A percentile compares a stretch with the other conserved stretches of the same genome.
phyloP scores from a whole-genome alignment of 257 asterid genomes.

The Nyctanthes arbortristis region DNA sequence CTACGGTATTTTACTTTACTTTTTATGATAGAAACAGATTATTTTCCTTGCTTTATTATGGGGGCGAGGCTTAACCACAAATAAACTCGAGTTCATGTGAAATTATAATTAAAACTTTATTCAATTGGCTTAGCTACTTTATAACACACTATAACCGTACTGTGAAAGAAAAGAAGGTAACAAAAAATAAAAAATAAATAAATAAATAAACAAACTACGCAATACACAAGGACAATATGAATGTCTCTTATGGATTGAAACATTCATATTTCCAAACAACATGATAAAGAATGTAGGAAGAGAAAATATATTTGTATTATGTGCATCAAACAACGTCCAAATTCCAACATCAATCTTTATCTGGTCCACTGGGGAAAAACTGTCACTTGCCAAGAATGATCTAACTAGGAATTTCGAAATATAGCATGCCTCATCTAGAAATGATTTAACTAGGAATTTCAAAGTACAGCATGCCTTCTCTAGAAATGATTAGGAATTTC shows the following conservation, averaged over 20 bases:
- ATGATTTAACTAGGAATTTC: neutral
- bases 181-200: neutral
- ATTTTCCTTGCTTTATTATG: neutral
- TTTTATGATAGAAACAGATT: neutral
- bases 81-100: no score
- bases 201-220: neutral
- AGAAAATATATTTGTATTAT: neutral
- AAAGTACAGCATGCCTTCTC: no score
- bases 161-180: neutral
- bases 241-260: neutral
- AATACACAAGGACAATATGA: conserved; percentile 2
- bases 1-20: neutral
- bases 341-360: neutral
- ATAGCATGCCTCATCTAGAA: no score
- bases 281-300: neutral
- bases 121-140: no score
- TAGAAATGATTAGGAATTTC: neutral
- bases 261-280: no score
- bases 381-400: neutral
- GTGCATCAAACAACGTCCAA: neutral
- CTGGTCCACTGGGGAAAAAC: neutral
- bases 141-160: no score
- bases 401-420: no score
- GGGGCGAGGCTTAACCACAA: neutral
- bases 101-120: neutral